Evolutionary conservation across 2,329 filamentous ascomycete species (phyloP), one percentile per base, ranked within the genome.

Genomic region (Aulographum hederae): DNA sequence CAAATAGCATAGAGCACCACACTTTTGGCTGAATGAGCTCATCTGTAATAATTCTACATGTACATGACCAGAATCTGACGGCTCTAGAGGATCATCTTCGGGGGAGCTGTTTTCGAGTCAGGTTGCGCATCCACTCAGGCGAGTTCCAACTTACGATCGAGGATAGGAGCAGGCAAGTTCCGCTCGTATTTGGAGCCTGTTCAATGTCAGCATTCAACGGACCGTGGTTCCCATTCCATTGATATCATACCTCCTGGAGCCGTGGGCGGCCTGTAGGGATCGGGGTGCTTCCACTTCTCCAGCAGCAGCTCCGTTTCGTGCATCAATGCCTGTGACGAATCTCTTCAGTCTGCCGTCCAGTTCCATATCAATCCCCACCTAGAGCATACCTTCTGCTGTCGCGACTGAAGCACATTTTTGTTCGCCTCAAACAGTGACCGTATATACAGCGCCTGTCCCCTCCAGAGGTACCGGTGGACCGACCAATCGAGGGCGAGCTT

Each of bases 401-500:
- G 72, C 21, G 81, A 80, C 50, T 94, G 81, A 35, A 69, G 72
- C 37, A 95, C 64, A 51, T 82, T 64, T 52, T 73, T 80, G 57
- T 98, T 95, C 35, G 82, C 82, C 54, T 98, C 89, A 51, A 95
- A 98, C 11, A 95, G 67, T 23, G 78, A 84, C 46, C 89, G 77
- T 46, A 98, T 92, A 56, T 98, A 95, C 40, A 95, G 63, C 19
- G 89, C 89, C 57, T 95, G 89, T 39, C 86, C 85, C 46, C 89
- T 78, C 86, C 89, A 98, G 38, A 94, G 60, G 47, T 86, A 73
- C 43, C 89, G 72, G 53, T 94, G 80, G 39, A 95, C 84, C 35
- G 82, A 73, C 89, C 89, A 98, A 62, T 94, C 84, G 42, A 95
- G 73, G 26, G 89, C 69, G 41, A 94, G 73, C 67, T 94, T 94